A percentile compares a stretch with the other conserved stretches of the same genome.
These are phyloP conservation scores for Boletus reticuloceps DNA, from an alignment of 768 basidiomycete species.

Conservation along the genomic window DNA sequence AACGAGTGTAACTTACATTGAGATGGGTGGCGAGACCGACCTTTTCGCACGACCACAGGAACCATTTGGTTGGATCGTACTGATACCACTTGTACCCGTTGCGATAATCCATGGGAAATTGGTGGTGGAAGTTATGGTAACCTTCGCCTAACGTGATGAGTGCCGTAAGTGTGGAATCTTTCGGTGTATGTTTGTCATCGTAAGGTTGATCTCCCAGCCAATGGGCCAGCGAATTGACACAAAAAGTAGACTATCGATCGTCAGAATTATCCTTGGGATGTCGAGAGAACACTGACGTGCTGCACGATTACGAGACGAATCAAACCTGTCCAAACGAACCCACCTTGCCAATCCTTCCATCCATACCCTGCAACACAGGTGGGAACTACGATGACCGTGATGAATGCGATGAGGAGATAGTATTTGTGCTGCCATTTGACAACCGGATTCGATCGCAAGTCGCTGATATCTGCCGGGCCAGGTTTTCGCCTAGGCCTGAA, in stretches of 20 bases:
- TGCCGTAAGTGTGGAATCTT: slow-evolving; percentile 82
- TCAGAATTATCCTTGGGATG: background rate
- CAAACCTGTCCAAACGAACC: slow-evolving; percentile 37
- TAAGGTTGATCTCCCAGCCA: slow-evolving; percentile 90
- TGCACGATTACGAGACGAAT: slow-evolving; percentile 72
- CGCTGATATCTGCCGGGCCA: slow-evolving; percentile 82
- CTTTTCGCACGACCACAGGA: slow-evolving; percentile 47
- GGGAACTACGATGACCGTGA: slow-evolving; percentile 67
- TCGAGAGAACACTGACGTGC: slow-evolving; percentile 49
- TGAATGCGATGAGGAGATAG: slow-evolving; percentile 63
- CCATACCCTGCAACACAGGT: slow-evolving; percentile 35
- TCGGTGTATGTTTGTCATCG: slow-evolving; percentile 91
- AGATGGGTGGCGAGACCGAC: slow-evolving; percentile 51
- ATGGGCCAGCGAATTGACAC: slow-evolving; percentile 91
- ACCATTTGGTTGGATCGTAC: slow-evolving; percentile 91
- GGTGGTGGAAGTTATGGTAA: slow-evolving; percentile 96
- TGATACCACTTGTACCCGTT: slow-evolving; percentile 88
- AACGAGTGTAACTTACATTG: slow-evolving; percentile 33
- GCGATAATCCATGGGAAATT: slow-evolving; percentile 93
- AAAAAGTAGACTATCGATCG: slow-evolving; percentile 72
- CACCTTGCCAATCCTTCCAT: slow-evolving; percentile 25
- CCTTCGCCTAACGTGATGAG: slow-evolving; percentile 91
- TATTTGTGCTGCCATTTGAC: slow-evolving; percentile 82
- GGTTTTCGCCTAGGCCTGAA: slow-evolving; percentile 83
- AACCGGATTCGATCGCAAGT: slow-evolving; percentile 72